Percentiles rank a stretch among this genome's conserved stretches.
These are phyloP conservation scores for Aspergillus homomorphus DNA, from an alignment of 495 filamentous ascomycete genomes.

Conservation along the genomic window DNA sequence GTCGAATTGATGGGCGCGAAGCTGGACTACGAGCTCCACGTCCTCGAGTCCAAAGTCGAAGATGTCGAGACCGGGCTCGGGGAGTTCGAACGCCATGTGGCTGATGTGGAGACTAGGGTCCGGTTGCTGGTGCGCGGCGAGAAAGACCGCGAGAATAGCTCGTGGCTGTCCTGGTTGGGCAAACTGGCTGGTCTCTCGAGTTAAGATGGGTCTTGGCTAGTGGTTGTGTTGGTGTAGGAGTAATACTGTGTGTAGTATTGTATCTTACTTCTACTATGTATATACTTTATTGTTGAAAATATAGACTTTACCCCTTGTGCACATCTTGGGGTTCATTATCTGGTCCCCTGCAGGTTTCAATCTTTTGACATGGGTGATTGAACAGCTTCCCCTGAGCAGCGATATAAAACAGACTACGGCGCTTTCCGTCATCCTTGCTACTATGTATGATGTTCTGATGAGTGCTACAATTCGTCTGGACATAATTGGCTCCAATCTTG, in stretches of 20 bases:
- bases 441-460: too few relatives aligned
- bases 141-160: constrained; percentile 60
- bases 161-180: constrained; percentile 48
- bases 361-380: too few relatives aligned
- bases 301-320: too few relatives aligned
- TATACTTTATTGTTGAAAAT: too few relatives aligned
- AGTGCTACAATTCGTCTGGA: too few relatives aligned
- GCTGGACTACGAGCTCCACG: constrained; percentile 89
- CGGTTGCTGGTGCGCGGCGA: constrained; percentile 63
- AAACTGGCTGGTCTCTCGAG: constrained; percentile 34
- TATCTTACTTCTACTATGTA: too few relatives aligned
- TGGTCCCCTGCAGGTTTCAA: too few relatives aligned
- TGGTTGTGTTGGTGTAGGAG: neutral
- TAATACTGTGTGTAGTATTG: constrained; percentile 21
- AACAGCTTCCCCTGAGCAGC: too few relatives aligned
- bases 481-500: too few relatives aligned
- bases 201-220: constrained; percentile 1
- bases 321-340: too few relatives aligned
- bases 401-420: too few relatives aligned
- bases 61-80: constrained; percentile 82
- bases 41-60: constrained; percentile 73
- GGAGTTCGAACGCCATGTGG: constrained; percentile 79
- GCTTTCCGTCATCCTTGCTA: too few relatives aligned
- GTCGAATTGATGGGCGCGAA: constrained; percentile 81
- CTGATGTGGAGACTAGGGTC: constrained; percentile 70